Percentiles rank a stretch among this genome's conserved stretches.
Evolutionary conservation across 495 filamentous ascomycete species (phyloP).

Genomic region (Chlorociboria aeruginascens): DNA sequence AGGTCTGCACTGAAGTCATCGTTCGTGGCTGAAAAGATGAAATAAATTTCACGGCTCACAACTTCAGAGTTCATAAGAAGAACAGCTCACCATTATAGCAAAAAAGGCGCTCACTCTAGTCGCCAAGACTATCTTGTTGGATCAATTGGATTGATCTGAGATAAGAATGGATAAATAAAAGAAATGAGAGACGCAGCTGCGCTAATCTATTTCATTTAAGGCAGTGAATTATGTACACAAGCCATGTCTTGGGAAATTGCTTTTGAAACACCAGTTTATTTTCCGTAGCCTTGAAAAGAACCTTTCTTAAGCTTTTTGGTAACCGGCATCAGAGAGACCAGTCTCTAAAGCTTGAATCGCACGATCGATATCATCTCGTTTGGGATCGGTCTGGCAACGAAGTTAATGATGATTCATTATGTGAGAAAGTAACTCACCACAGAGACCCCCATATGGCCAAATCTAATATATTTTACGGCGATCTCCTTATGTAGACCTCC

Average conservation of each 20-base stretch:
- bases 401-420: background rate
- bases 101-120: too few species aligned
- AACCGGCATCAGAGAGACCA: conserved; percentile 59
- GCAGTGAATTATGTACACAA: background rate
- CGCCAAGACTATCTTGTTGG: too few species aligned
- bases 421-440: conserved; percentile 37
- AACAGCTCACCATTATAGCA: too few species aligned
- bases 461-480: conserved; percentile 57
- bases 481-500: conserved; percentile 87
- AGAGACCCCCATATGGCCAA: conserved; percentile 88
- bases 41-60: too few species aligned
- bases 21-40: too few species aligned
- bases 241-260: conserved; percentile 2
- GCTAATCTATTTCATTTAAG: conserved; percentile 10
- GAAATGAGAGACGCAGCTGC: conserved; percentile 1
- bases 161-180: background rate
- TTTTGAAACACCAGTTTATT: background rate
- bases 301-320: conserved; percentile 34
- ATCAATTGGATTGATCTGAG: background rate
- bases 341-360: conserved; percentile 68
- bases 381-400: conserved; percentile 39
- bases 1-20: too few species aligned
- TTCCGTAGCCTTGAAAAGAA: background rate
- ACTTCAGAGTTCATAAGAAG: too few species aligned
- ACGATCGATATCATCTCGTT: conserved; percentile 61